These are phyloP conservation scores for Cichorium intybus DNA, from an alignment of 140 eudicot species.

Conservation along the genomic window DNA sequence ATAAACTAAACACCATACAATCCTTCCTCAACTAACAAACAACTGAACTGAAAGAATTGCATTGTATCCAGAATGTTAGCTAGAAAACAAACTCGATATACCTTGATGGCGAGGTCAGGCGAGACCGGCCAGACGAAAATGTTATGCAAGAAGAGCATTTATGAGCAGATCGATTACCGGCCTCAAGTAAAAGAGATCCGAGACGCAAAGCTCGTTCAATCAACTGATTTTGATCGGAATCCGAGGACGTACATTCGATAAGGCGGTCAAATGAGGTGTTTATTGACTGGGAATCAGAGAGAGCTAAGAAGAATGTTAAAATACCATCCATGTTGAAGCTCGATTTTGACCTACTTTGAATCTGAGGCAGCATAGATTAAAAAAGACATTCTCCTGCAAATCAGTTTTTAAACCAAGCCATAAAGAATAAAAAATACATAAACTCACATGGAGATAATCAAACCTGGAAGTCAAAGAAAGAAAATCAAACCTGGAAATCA, in stretches of 20 bases:
- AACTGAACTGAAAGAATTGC: too few relatives aligned
- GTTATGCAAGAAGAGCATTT: constrained; percentile 58
- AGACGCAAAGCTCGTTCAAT: constrained; percentile 61
- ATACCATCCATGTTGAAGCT: constrained; percentile 38
- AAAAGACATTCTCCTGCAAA: too few relatives aligned
- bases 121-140: constrained; percentile 74
- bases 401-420: too few relatives aligned
- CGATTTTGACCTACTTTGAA: too few relatives aligned
- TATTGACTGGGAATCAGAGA: constrained; percentile 42
- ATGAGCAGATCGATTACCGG: constrained; percentile 64
- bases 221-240: constrained; percentile 45
- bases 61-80: too few relatives aligned
- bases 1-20: too few relatives aligned
- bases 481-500: too few relatives aligned
- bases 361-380: too few relatives aligned
- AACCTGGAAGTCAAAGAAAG: too few relatives aligned
- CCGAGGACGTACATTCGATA: constrained; percentile 42
- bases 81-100: constrained; percentile 1
- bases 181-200: constrained; percentile 64
- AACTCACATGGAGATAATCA: too few relatives aligned
- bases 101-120: constrained; percentile 76
- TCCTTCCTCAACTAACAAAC: too few relatives aligned
- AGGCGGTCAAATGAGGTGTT: constrained; percentile 54
- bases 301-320: constrained; percentile 35
- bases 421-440: too few relatives aligned